phyloP scores from a whole-genome alignment of 2,329 filamentous ascomycete species.

The Aspergillus amoenus region DNA sequence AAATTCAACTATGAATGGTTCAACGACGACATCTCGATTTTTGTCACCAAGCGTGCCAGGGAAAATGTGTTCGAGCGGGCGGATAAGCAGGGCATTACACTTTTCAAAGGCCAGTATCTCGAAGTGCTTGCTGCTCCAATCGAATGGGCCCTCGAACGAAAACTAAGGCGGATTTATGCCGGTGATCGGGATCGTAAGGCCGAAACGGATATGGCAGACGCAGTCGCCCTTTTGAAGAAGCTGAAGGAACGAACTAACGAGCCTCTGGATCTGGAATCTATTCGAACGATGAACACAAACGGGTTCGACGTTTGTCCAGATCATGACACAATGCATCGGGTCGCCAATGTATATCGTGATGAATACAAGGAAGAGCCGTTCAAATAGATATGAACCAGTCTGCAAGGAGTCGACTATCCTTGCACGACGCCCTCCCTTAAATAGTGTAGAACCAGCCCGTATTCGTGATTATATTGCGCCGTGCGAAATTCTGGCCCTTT shows the following conservation, averaged over 20 bases:
- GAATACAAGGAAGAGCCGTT: conserved; percentile 21
- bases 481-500: conserved; percentile 19
- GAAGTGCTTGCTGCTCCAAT: conserved; percentile 32
- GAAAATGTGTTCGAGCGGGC: conserved; percentile 4
- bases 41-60: conserved; percentile 11
- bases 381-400: neutral
- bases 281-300: conserved; percentile 29
- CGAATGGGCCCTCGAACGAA: conserved; percentile 36
- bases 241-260: conserved; percentile 21
- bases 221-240: conserved; percentile 28
- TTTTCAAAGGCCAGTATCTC: conserved; percentile 18
- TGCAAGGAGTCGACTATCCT: too few species aligned
- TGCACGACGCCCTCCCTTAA: neutral
- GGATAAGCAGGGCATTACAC: conserved; percentile 1
- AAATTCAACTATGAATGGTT: conserved; percentile 10
- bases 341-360: conserved; percentile 27
- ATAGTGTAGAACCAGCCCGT: conserved; percentile 27
- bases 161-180: conserved; percentile 31
- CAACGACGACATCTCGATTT: conserved; percentile 12
- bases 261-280: conserved; percentile 24
- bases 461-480: conserved; percentile 27
- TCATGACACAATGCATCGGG: conserved; percentile 25
- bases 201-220: conserved; percentile 29
- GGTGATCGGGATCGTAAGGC: conserved; percentile 22
- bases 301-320: conserved; percentile 30